Percentiles rank a stretch among this genome's conserved stretches.
phyloP scores from a whole-genome alignment of 106 monocot species.

The Phalaenopsis equestris region DNA sequence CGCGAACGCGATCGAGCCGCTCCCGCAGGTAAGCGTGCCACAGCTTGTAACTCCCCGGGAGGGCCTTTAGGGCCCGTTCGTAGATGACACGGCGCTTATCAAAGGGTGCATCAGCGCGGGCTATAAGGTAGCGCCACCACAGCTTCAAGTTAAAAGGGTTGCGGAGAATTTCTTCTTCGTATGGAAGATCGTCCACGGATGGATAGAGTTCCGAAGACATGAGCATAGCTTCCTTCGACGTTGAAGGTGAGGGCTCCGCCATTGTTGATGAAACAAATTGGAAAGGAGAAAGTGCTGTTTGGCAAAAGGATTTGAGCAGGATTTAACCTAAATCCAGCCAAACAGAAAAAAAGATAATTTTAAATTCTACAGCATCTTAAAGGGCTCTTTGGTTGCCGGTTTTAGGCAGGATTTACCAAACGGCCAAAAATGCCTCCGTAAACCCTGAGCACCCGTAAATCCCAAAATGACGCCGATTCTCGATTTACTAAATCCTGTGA shows the following conservation, averaged over 20 bases:
- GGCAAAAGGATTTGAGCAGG: no score
- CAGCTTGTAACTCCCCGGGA: slow-evolving; percentile 91
- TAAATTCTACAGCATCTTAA: no score
- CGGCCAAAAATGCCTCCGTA: no score
- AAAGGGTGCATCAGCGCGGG: slow-evolving; percentile 70
- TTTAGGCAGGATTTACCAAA: no score
- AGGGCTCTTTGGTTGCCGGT: no score
- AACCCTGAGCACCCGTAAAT: no score
- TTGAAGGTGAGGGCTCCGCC: neutral
- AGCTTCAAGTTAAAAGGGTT: slow-evolving; percentile 85
- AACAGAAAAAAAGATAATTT: no score
- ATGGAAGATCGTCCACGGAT: slow-evolving; percentile 42
- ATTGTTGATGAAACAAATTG: neutral
- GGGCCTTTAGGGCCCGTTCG: slow-evolving; percentile 88
- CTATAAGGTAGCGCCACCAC: slow-evolving; percentile 91
- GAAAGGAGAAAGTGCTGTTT: neutral
- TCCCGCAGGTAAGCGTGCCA: slow-evolving; percentile 94
- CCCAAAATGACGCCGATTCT: no score
- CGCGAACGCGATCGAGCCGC: slow-evolving; percentile 57
- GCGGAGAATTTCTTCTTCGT: slow-evolving; percentile 91
- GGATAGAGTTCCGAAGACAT: slow-evolving; percentile 41
- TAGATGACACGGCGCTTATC: slow-evolving; percentile 77
- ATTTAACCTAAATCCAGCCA: no score
- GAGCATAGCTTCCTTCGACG: neutral
- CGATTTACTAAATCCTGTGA: no score